Base-by-base conservation (phyloP, 2,329 filamentous ascomycete species). In the Harringtonia lauricola region DNA sequence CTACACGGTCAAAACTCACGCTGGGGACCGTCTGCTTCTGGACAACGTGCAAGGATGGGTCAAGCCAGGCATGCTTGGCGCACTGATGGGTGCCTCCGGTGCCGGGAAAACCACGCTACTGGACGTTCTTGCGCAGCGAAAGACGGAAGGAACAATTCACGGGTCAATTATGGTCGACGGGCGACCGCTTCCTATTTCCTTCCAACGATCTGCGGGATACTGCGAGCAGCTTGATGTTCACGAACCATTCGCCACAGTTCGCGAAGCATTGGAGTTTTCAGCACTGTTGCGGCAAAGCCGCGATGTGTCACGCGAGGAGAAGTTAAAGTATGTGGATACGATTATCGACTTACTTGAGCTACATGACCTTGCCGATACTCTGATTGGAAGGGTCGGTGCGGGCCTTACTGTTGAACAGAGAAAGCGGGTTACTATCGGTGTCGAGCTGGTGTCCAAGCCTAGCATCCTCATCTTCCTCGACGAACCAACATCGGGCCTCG, bases 101-200 rank as follows among this genome's bases (percentile, higher is more conserved):
- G 86, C 87, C 15, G 86, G 87, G 41, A 94, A 94, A 62, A 94
- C 86, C 0, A 92, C 86, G 0, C 71, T 94, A 3, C 67, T 94
- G 8, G 87, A 94, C 59, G 83, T 87, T 2, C 71, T 94, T 26
- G 87, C 86, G 6, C 84, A 83, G 48, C 77, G 85, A 52, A 83
- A 84, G 46, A 87, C 82, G 0, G 84, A 86, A 63, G 85, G 85
- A 52, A 79, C 83, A 3, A 82, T 90, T 22, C 67, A 65, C 19
- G 85, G 85, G 36, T 78, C 83, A 42, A 82, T 89, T 67, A 59
- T 87, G 47, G 83, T 89, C 13, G 83, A 90, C 50, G 85, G 85
- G 2, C 74, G 73, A 6, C 76, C 75, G 15, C 71, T 83, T 6
- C 82, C 86, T 24, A 70, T 76, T 2, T 84, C 81, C 0, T 89